phyloP scores from a whole-genome alignment of 129 eudicot genomes.

The Saussurea involucrata region DNA sequence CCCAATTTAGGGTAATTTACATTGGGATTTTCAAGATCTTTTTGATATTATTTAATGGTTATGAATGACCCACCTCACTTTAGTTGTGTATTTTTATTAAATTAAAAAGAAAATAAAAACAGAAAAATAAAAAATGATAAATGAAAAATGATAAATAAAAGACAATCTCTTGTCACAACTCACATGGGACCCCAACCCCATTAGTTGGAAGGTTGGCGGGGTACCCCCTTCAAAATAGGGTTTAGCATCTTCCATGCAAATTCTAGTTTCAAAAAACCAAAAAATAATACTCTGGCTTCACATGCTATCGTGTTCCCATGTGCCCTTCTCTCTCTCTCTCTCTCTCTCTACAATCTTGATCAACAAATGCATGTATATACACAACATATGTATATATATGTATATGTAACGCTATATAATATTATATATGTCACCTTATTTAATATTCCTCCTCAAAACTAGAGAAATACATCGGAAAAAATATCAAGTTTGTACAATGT shows the following conservation, averaged over 20 bases:
- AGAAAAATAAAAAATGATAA: too few species aligned
- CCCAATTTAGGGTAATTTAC: not conserved
- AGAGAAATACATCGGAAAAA: too few species aligned
- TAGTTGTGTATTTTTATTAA: conserved; percentile 16
- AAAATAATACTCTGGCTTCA: conserved; percentile 27
- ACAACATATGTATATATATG: not conserved
- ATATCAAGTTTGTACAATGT: too few species aligned
- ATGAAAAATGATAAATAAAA: too few species aligned
- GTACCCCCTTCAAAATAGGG: conserved; percentile 39
- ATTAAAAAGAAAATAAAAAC: not conserved
- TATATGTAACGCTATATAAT: too few species aligned
- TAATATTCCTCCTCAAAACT: too few species aligned
- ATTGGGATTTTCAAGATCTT: conserved; percentile 14
- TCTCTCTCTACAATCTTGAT: not conserved
- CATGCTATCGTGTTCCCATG: conserved; percentile 64
- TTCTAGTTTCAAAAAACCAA: conserved; percentile 28
- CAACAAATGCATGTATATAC: conserved; percentile 11
- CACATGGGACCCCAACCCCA: conserved; percentile 42
- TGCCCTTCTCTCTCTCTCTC: conserved; percentile 27
- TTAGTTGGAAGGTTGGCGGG: conserved; percentile 48
- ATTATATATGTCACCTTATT: too few species aligned
- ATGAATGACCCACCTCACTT: conserved; percentile 28
- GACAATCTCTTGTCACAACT: conserved; percentile 32
- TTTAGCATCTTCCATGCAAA: conserved; percentile 42
- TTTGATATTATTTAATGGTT: not conserved